Base-by-base conservation (phyloP, 352 stramenopile species). In the Phytopythium chamaehyphon region DNA sequence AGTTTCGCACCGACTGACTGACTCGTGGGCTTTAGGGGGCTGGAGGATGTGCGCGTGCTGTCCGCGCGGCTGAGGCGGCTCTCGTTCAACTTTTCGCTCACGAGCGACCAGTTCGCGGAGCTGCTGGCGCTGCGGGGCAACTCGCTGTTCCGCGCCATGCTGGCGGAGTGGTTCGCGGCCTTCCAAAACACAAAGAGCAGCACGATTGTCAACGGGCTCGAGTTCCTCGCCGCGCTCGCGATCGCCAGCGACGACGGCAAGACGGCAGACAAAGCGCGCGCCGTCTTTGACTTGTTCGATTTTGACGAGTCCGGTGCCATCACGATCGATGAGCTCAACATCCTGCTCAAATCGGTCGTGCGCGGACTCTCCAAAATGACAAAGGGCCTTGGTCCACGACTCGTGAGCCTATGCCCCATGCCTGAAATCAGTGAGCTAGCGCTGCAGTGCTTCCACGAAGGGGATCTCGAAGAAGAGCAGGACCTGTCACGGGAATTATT, bases 1-100 rank as follows among this genome's bases (percentile, higher is more conserved):
- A n/a, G n/a, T n/a, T n/a, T n/a, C n/a, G n/a, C n/a, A n/a, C n/a
- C n/a, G n/a, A n/a, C n/a, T n/a, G n/a, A n/a, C n/a, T n/a, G n/a
- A n/a, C n/a, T 56, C 28, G 19, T 56, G 16, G n/a, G n/a, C n/a
- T 28, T 6, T 24, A 84, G 71, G 71, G 73, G 71, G 0, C 57
- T 87, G 46, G 56, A 69, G 3, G 77, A 91, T 52, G 70, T 91
- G 16, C 62, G 61, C 22, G 57, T 80, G 51, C 64, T 91, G 12
- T 91, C 80, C 10, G 43, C 47, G 10, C 65, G 70, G 16, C 64
- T 91, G 15, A 71, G 76, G 10, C 55, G 57, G 6, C 56, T 89
- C 26, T 88, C 77, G 48, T 88, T 90, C 71, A 91, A 88, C 47
- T 89, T 89, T 44, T 88, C 76, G 33, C 66, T 91, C 28, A 82